Evolutionary conservation across 2,329 filamentous ascomycete species (phyloP).

Genomic region (Hypoxylon sp.): DNA sequence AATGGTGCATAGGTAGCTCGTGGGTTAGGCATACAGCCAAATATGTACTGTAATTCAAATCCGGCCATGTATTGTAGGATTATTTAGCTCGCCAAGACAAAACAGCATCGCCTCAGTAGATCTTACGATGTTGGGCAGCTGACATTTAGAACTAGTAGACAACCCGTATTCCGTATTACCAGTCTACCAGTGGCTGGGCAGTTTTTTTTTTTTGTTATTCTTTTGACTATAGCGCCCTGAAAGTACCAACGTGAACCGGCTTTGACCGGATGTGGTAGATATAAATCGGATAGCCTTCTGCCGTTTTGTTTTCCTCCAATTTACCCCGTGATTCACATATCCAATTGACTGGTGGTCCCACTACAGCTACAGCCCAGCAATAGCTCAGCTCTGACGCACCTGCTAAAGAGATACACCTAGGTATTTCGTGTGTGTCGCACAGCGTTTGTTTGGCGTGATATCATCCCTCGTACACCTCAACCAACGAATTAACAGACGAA

Average conservation of each 20-base stretch:
- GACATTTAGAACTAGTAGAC: conserved; percentile 4
- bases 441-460: conserved; percentile 24
- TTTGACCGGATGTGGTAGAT: background rate
- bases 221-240: background rate
- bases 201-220: background rate
- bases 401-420: background rate
- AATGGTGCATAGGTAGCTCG: conserved; percentile 2
- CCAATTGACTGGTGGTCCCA: conserved; percentile 13
- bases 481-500: conserved; percentile 6
- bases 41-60: conserved; percentile 7
- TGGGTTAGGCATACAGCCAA: conserved; percentile 22
- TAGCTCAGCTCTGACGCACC: conserved; percentile 20
- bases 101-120: conserved; percentile 34
- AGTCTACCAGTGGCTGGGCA: background rate
- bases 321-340: background rate
- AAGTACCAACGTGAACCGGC: background rate
- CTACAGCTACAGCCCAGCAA: conserved; percentile 14
- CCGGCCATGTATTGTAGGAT: conserved; percentile 5
- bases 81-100: conserved; percentile 16
- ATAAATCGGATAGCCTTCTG: conserved; percentile 2
- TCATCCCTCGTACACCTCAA: conserved; percentile 17
- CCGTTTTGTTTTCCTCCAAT: background rate
- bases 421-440: conserved; percentile 3
- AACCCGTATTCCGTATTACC: conserved; percentile 13
- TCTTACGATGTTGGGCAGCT: conserved; percentile 38